Base-by-base conservation (phyloP, 1,139 yeast genomes). In the Yamadazyma dendronema region DNA sequence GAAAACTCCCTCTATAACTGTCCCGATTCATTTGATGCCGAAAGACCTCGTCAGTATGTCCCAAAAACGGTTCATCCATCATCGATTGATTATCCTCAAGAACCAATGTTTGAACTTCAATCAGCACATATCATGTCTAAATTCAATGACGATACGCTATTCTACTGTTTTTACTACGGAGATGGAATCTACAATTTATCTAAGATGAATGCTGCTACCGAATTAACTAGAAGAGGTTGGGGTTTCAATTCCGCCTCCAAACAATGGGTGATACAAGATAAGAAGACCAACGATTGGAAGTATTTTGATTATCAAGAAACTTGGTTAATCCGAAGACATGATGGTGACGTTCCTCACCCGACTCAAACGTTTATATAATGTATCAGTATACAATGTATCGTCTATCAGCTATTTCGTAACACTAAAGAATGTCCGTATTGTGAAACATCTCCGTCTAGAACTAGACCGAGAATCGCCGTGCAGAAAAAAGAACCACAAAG, bases 11-110 rank as follows among this genome's bases (percentile, higher is more conserved):
- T 87, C 44, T 68, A 87, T 50, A 84, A 86, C 53, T 88, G 97
- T 58, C 98, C 99, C 0, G 97, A 92, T 60, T 87, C 97, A 1
- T 75, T 81, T 44, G 94, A 90, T 57, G 84, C 96, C 2, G 97
- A 92, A 52, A 80, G 78, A 47, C 97, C 97, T 21, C 74, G 82
- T 45, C 79, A 78, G 46, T 90, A 90, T 58, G 78, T 74, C 44
- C 95, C 96, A n/a, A 63, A 66, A 16, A 79, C 81, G 48, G 95
- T 95, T 35, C 95, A 85, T 56, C 96, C 97, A 12, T 87, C 96
- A 4, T 87, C 94, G 33, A 77, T 87, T 16, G 88, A 84, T 60
- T 92, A 89, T 62, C 98, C 99, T 3, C 92, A 83, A 56, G 96
- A 88, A 49, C 96, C 96, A 31, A 72, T 77, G 70, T 75, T 72